Conservation (phyloP, 2,329 filamentous ascomycete genomes). For the Aspergillus fijiensis region DNA sequence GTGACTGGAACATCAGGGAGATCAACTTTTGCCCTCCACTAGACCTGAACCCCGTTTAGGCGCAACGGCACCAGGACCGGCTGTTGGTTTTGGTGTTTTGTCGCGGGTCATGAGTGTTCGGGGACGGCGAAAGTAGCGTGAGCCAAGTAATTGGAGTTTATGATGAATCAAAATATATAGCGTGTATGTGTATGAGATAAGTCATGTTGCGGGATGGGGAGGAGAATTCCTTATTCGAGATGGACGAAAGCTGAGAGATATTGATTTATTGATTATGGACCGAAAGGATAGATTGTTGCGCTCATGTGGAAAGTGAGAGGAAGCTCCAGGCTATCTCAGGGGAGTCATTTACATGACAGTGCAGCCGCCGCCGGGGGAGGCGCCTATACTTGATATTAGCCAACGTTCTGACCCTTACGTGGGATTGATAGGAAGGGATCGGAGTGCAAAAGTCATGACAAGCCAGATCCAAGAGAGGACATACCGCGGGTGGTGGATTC, state of each 20-base stretch:
- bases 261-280: background rate
- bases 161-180: background rate
- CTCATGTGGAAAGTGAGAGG: background rate
- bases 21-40: background rate
- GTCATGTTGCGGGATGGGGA: background rate
- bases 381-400: slow-evolving; percentile 13
- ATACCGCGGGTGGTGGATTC: slow-evolving; percentile 26
- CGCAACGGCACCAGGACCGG: background rate
- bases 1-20: background rate
- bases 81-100: background rate
- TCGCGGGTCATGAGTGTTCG: background rate
- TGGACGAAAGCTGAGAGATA: background rate
- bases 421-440: background rate
- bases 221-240: background rate
- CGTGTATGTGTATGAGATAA: background rate
- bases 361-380: slow-evolving; percentile 32
- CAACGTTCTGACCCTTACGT: background rate
- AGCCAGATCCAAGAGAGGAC: background rate
- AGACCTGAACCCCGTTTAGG: background rate
- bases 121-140: background rate
- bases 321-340: slow-evolving; percentile 1
- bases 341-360: slow-evolving; percentile 29
- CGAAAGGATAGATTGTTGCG: background rate
- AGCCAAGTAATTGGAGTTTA: background rate
- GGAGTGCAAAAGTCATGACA: background rate